phyloP scores from a whole-genome alignment of 768 basidiomycete genomes.

The Termitomyces sp. region DNA sequence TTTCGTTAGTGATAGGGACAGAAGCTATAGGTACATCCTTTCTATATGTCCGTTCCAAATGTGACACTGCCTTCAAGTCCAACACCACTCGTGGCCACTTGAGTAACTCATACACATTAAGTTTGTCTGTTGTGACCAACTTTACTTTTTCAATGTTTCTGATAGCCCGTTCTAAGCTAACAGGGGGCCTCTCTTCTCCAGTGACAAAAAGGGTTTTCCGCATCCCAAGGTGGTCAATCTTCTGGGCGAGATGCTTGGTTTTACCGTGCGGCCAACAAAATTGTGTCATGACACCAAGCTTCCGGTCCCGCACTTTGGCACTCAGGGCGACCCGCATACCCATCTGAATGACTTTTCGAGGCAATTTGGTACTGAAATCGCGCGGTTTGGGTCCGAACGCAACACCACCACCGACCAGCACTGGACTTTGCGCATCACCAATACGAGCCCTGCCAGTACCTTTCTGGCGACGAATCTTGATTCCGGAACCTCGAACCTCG shows the following conservation, averaged over 20 bases:
- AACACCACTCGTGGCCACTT: constrained; percentile 81
- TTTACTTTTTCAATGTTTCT: constrained; percentile 71
- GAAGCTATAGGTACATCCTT: constrained; percentile 34
- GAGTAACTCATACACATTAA: constrained; percentile 79
- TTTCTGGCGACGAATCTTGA: constrained; percentile 90
- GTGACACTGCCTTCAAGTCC: constrained; percentile 80
- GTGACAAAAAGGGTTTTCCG: constrained; percentile 76
- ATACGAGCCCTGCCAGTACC: constrained; percentile 87
- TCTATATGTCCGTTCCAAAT: constrained; percentile 61
- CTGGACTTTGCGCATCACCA: constrained; percentile 84
- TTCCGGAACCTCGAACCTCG: constrained; percentile 86
- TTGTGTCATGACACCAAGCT: constrained; percentile 71
- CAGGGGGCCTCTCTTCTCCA: constrained; percentile 52
- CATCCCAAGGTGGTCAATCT: constrained; percentile 64
- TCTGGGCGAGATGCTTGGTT: constrained; percentile 62
- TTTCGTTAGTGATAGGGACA: neutral
- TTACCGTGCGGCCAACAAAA: constrained; percentile 72
- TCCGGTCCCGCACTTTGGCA: constrained; percentile 70
- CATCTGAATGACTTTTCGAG: constrained; percentile 90
- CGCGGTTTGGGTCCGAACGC: constrained; percentile 90
- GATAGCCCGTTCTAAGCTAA: constrained; percentile 56
- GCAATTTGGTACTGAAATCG: constrained; percentile 88
- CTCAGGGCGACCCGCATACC: constrained; percentile 91
- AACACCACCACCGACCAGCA: constrained; percentile 87
- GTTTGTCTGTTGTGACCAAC: constrained; percentile 57